These are phyloP conservation scores for Lactarius pseudohatsudake DNA, from an alignment of 768 basidiomycete genomes.

Conservation along the genomic window DNA sequence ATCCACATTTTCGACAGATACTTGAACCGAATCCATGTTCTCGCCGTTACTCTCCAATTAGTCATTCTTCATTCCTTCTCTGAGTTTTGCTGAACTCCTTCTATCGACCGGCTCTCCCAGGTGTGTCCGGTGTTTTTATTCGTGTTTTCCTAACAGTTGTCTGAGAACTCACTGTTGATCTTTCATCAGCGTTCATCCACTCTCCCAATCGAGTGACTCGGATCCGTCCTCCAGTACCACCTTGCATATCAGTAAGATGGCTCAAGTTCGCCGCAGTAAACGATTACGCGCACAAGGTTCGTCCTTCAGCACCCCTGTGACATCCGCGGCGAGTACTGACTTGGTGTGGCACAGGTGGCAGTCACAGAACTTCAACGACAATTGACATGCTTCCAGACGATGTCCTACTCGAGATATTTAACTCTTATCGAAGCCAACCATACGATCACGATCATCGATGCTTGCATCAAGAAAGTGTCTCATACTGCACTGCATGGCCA, in stretches of 20 bases:
- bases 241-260: not conserved
- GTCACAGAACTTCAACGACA: not conserved
- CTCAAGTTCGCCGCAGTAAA: not conserved
- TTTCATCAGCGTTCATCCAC: not conserved
- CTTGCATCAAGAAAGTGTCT: too few relatives aligned
- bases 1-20: not conserved
- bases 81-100: constrained; percentile 31
- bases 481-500: too few relatives aligned
- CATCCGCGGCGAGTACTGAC: not conserved
- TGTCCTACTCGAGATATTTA: not conserved
- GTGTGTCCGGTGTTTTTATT: constrained; percentile 23
- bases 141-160: constrained; percentile 46
- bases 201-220: not conserved
- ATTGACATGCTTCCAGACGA: not conserved
- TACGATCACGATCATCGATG: too few relatives aligned
- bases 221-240: not conserved
- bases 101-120: not conserved
- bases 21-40: constrained; percentile 40
- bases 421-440: not conserved
- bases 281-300: not conserved
- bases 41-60: constrained; percentile 39
- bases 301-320: not conserved
- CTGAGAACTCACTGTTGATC: not conserved
- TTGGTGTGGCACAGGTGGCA: not conserved
- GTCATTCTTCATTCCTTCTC: constrained; percentile 55